Evolutionary conservation across 192 early-diverging fungal genomes (phyloP), one percentile per base, ranked within the genome.

Genomic region (Linnemannia exigua): DNA sequence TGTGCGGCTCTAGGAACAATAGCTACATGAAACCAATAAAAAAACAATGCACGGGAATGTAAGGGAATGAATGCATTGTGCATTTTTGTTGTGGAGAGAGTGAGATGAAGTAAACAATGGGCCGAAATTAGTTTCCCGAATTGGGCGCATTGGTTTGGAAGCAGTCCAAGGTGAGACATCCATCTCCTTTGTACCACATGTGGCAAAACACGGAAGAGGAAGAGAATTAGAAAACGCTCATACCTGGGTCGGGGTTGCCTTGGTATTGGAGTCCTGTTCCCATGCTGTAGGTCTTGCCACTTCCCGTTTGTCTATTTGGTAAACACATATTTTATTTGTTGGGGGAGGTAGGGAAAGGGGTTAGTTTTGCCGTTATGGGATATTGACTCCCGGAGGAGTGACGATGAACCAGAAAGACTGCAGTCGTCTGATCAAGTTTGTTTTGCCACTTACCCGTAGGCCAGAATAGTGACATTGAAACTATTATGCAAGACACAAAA

Each of bases 271-370:
- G 70, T 70, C 92, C 91, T 35, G 97, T 97, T 69, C 97, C 96
- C 97, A 99, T 99, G n/a, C 95, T 98, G 87, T 94, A 95, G 0
- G 98, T 98, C 90, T 99, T 99, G 47, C 98, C 98, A 38, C 93
- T 93, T 58, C 96, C 97, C 1, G 97, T 98, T 92, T 98, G 95
- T 37, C 90, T 91, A 79, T 28, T 54, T 35, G 37, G 72, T 46
- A 25, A 69, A 58, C 20, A 47, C 15, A 46, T n/a, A 47, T 28
- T 67, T 9, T 76, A 8, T n/a, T 48, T 48, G 58, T 72, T 36
- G 38, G 31, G 46, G 31, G 41, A 33, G 47, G 71, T n/a, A 70
- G 31, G 31, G 33, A 63, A 61, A 33, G 70, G 16, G 31, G 36
- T 38, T 68, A 25, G 63, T 67, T 44, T 44, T 44, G 47, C 28